phyloP scores from a whole-genome alignment of 257 asterid species.

The Solanum pennellii region DNA sequence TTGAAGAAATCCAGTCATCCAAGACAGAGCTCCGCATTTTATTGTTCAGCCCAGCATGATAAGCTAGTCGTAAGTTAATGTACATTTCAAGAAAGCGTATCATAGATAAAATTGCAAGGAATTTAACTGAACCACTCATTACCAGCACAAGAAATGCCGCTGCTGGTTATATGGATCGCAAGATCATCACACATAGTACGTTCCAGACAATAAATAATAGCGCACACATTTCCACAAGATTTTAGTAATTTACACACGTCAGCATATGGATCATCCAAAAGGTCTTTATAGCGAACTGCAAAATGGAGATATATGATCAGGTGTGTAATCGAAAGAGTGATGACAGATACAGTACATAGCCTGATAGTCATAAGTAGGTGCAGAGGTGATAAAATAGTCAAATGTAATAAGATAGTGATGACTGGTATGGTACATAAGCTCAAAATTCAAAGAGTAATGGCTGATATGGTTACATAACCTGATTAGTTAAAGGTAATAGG shows the following conservation, averaged over 20 bases:
- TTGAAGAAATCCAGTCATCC: constrained; percentile 86
- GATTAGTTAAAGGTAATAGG: background rate
- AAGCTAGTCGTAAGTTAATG: constrained; percentile 37
- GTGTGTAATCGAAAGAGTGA: background rate
- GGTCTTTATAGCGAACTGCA: constrained; percentile 95
- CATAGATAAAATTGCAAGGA: background rate
- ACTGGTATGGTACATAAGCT: background rate
- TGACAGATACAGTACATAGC: background rate
- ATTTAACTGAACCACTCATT: constrained; percentile 10
- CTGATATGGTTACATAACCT: background rate
- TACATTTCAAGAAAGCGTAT: constrained; percentile 7
- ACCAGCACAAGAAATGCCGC: constrained; percentile 89
- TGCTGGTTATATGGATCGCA: constrained; percentile 55
- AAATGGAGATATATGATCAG: constrained; percentile 5
- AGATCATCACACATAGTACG: constrained; percentile 81
- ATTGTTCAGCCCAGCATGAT: constrained; percentile 90
- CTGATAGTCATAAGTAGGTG: background rate
- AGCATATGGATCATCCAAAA: constrained; percentile 65
- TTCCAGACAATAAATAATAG: constrained; percentile 91
- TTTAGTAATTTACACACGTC: constrained; percentile 77
- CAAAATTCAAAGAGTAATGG: background rate
- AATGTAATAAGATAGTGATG: background rate
- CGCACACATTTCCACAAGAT: constrained; percentile 71
- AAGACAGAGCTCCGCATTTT: constrained; percentile 72
- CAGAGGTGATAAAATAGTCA: background rate